These are phyloP conservation scores for Suzukiozyma palmioleophila DNA, from an alignment of 1,139 yeast genomes.

Conservation along the genomic window DNA sequence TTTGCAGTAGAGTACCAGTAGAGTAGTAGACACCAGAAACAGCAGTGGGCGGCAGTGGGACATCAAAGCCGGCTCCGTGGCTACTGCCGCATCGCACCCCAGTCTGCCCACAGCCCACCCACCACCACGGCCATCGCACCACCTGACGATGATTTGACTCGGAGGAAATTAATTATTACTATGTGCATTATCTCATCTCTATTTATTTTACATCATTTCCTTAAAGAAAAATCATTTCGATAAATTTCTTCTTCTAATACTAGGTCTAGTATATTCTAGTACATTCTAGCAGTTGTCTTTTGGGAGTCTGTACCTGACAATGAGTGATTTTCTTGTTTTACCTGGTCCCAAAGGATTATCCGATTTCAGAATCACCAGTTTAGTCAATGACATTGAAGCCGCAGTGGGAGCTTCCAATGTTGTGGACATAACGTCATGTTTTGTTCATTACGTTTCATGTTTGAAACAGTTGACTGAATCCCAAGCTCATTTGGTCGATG, in stretches of 20 bases:
- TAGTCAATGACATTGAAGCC: slow-evolving; percentile 69
- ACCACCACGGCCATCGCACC: slow-evolving; percentile 1
- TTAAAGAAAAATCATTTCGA: too few relatives aligned
- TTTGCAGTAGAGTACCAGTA: too few relatives aligned
- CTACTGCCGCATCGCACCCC: background rate
- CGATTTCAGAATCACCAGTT: slow-evolving; percentile 71
- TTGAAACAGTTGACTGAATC: slow-evolving; percentile 30
- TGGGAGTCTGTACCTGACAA: background rate
- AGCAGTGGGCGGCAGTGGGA: too few relatives aligned
- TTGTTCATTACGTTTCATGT: slow-evolving; percentile 76
- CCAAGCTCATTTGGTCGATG: slow-evolving; percentile 49
- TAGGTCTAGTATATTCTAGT: too few relatives aligned
- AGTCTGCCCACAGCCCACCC: background rate
- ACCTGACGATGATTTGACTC: background rate
- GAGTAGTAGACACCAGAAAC: too few relatives aligned
- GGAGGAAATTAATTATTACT: too few relatives aligned
- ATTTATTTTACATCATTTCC: too few relatives aligned
- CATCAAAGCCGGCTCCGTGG: too few relatives aligned
- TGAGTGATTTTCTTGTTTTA: slow-evolving; percentile 46
- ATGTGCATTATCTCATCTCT: too few relatives aligned
- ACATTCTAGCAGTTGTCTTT: too few relatives aligned
- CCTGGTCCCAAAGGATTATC: slow-evolving; percentile 94
- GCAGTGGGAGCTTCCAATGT: slow-evolving; percentile 56
- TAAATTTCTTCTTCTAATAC: too few relatives aligned
- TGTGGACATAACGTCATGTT: slow-evolving; percentile 68